Base-by-base conservation (phyloP, 2,329 filamentous ascomycete species). In the Hypoxylon sp. region DNA sequence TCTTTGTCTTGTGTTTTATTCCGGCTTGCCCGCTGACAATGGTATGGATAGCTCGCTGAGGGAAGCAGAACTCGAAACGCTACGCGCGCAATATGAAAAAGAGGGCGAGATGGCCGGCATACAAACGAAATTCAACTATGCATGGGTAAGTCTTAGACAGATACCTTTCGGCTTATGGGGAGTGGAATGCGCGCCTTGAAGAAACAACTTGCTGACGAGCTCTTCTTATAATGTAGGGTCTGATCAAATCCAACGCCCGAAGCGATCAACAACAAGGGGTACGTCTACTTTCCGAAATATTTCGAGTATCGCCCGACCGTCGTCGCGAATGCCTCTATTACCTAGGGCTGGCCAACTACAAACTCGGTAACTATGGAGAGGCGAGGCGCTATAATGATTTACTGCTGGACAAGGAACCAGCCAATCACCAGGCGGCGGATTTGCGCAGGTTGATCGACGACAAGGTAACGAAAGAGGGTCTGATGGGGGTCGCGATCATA, bases 91-190 rank as follows among this genome's bases (percentile, higher is more conserved):
- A 73, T 99, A 94, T 71, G 93, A 97, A 71, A 96, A 96, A 71
- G 94, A 99, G 76, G 94, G 93, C 63, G 90, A 96, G 67, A 95
- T 96, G 78, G 93, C 96, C 55, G 92, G 93, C 53, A 84, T 99
- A 29, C 94, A 99, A 74, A 99, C 94, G 56, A 97, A 97, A 72
- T 99, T 99, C 83, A 99, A 99, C 84, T 97, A 93, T 73, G 93
- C 94, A 69, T 99, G 94, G 94, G 91, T 96, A 83, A 49, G 78
- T 63, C 25, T 25, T n/a, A n/a, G n/a, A n/a, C n/a, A n/a, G n/a
- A n/a, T n/a, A n/a, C n/a, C n/a, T n/a, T n/a, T n/a, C n/a, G n/a
- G n/a, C 4, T 26, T 9, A 11, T 25, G 12, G 26, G 13, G n/a
- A 43, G 19, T n/a, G 25, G n/a, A 9, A 17, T 34, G 4, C 13